These are phyloP conservation scores for Stachybotrys chlorohalonatus DNA, from an alignment of 2,329 filamentous ascomycete species.

Conservation along the genomic window DNA sequence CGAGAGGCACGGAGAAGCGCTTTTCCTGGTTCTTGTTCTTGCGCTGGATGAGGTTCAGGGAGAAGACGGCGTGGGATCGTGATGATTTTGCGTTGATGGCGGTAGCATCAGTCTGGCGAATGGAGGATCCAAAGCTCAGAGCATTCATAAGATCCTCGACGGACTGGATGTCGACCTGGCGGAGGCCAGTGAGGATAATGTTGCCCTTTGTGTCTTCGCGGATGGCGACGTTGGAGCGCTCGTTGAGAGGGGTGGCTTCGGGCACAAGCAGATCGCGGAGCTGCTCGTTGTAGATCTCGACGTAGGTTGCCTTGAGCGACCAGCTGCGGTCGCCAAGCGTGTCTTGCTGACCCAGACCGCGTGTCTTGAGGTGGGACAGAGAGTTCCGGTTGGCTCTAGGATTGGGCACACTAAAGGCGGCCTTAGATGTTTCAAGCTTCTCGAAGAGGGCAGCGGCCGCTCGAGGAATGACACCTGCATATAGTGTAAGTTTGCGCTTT, in stretches of 20 bases:
- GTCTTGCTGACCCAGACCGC: conserved; percentile 48
- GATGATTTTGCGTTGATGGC: conserved; percentile 97
- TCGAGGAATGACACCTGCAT: conserved; percentile 82
- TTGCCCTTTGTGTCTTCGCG: conserved; percentile 91
- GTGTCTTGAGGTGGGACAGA: conserved; percentile 68
- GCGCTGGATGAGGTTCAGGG: conserved; percentile 83
- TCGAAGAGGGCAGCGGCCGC: conserved; percentile 84
- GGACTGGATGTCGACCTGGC: conserved; percentile 80
- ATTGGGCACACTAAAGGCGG: conserved; percentile 20
- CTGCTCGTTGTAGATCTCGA: conserved; percentile 97
- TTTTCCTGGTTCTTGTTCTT: conserved; percentile 65
- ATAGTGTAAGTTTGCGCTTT: background rate
- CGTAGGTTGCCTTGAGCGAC: conserved; percentile 89
- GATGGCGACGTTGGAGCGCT: conserved; percentile 77
- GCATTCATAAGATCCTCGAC: conserved; percentile 85
- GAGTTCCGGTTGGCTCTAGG: conserved; percentile 48
- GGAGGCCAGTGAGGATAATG: conserved; percentile 85
- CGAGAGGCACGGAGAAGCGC: conserved; percentile 76
- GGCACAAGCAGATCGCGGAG: conserved; percentile 81
- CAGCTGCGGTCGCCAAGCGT: conserved; percentile 65
- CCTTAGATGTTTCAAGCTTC: conserved; percentile 58
- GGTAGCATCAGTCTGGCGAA: conserved; percentile 93
- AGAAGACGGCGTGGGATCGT: conserved; percentile 95
- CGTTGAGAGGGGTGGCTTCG: conserved; percentile 57
- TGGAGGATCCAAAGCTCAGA: conserved; percentile 84